A percentile compares a stretch with the other conserved stretches of the same genome.
Conservation (phyloP, 306 rosid species). For the Hippophae gyantsensis region DNA sequence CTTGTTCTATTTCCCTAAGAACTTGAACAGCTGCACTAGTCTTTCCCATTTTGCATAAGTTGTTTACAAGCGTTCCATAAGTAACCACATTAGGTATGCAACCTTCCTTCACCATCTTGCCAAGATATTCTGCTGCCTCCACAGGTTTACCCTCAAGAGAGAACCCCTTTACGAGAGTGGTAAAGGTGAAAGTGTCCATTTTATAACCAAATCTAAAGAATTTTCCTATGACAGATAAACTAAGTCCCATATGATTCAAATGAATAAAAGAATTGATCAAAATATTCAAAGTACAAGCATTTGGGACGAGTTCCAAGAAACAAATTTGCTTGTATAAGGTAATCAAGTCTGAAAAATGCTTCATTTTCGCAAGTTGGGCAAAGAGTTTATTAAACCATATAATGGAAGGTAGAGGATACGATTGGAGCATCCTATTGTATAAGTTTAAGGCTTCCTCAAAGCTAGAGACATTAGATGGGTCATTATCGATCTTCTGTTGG, state of each 20-base stretch:
- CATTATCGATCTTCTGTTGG: no score
- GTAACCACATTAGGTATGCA: constrained; percentile 12
- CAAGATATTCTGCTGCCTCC: background rate
- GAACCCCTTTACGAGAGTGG: constrained; percentile 23
- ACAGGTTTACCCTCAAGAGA: constrained; percentile 9
- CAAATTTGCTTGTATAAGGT: constrained; percentile 13
- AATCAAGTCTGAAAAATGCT: constrained; percentile 12
- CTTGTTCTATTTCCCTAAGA: constrained; percentile 15
- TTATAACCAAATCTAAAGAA: constrained; percentile 17
- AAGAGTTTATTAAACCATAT: constrained; percentile 21
- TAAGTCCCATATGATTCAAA: constrained; percentile 1
- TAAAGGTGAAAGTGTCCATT: constrained; percentile 4
- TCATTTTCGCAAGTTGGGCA: constrained; percentile 17
- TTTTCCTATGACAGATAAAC: constrained; percentile 18
- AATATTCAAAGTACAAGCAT: constrained; percentile 21
- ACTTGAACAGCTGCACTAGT: constrained; percentile 7
- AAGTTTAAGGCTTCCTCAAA: constrained; percentile 14
- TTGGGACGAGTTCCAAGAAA: background rate
- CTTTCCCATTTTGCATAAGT: constrained; percentile 20
- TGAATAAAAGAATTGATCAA: constrained; percentile 22
- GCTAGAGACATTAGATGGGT: no score
- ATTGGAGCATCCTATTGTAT: constrained; percentile 23
- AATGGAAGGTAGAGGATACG: constrained; percentile 13
- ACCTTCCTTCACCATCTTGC: constrained; percentile 3
- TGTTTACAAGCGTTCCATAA: constrained; percentile 18